These are phyloP conservation scores for Chalaropsis thielavioides DNA, from an alignment of 2,329 filamentous ascomycete genomes.

Conservation along the genomic window DNA sequence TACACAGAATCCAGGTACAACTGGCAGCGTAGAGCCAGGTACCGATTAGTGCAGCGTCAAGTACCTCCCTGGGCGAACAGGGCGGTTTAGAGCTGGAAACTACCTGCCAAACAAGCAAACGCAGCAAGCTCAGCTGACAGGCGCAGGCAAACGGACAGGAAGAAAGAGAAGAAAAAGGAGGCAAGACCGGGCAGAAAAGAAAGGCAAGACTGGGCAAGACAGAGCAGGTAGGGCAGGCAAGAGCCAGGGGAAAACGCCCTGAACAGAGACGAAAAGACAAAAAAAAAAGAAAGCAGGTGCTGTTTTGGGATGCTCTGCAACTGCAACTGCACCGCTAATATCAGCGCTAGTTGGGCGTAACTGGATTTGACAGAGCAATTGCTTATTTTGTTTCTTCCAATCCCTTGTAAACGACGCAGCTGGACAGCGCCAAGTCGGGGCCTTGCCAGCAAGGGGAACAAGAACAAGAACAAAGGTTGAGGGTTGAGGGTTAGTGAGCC, in stretches of 20 bases:
- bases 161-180: background rate
- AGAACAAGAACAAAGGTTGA: background rate
- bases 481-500: background rate
- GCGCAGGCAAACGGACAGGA: background rate
- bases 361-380: background rate
- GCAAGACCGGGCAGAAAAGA: background rate
- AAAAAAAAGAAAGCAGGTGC: background rate
- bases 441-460: background rate
- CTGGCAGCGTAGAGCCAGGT: background rate
- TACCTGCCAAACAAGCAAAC: background rate
- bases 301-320: too few species aligned
- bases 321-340: background rate
- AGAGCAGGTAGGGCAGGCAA: background rate
- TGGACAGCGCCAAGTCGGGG: background rate
- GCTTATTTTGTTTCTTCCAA: background rate
- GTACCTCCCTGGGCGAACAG: conserved; percentile 1
- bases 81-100: conserved; percentile 1
- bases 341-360: background rate
- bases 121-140: conserved; percentile 1
- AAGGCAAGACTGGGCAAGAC: background rate
- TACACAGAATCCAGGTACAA: background rate
- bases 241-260: background rate
- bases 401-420: background rate
- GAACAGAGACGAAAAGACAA: background rate
- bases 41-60: background rate